Evolutionary conservation across 768 basidiomycete species (phyloP).

Genomic region (Boletus rex-veris): DNA sequence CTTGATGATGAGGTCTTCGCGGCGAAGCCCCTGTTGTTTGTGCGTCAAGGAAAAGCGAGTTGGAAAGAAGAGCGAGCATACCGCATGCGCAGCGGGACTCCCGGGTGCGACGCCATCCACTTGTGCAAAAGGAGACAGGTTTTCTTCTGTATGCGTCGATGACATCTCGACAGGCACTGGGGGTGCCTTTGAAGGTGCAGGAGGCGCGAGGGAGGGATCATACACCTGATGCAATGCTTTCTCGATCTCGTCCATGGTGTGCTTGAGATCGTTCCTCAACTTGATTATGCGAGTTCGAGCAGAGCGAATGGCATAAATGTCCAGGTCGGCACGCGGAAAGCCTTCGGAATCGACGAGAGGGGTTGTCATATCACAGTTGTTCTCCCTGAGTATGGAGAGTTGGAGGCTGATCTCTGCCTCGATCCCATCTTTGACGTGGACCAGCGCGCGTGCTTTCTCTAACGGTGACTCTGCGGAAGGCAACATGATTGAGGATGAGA

Average conservation of each 20-base stretch:
- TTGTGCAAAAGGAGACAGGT: constrained; percentile 61
- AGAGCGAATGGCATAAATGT: constrained; percentile 72
- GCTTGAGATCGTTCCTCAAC: constrained; percentile 72
- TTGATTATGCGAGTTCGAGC: constrained; percentile 78
- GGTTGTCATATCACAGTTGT: constrained; percentile 61
- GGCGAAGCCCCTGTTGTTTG: constrained; percentile 54
- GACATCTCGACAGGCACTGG: constrained; percentile 23
- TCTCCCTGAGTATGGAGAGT: constrained; percentile 56
- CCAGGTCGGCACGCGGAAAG: constrained; percentile 84
- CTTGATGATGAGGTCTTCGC: constrained; percentile 67
- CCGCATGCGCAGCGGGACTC: constrained; percentile 83
- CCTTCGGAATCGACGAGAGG: constrained; percentile 85
- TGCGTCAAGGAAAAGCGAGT: neutral
- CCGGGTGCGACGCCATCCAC: constrained; percentile 77
- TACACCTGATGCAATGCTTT: constrained; percentile 70
- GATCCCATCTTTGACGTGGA: constrained; percentile 65
- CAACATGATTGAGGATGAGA: constrained; percentile 19
- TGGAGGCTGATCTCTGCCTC: constrained; percentile 69
- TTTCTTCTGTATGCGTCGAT: constrained; percentile 16
- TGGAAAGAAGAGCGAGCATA: constrained; percentile 35
- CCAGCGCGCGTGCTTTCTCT: constrained; percentile 60
- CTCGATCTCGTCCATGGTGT: constrained; percentile 62
- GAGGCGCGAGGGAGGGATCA: constrained; percentile 35
- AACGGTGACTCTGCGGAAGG: constrained; percentile 44
- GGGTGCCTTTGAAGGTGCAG: neutral